Base-by-base conservation (phyloP, 1,139 yeast species). In the Candida smagusa region DNA sequence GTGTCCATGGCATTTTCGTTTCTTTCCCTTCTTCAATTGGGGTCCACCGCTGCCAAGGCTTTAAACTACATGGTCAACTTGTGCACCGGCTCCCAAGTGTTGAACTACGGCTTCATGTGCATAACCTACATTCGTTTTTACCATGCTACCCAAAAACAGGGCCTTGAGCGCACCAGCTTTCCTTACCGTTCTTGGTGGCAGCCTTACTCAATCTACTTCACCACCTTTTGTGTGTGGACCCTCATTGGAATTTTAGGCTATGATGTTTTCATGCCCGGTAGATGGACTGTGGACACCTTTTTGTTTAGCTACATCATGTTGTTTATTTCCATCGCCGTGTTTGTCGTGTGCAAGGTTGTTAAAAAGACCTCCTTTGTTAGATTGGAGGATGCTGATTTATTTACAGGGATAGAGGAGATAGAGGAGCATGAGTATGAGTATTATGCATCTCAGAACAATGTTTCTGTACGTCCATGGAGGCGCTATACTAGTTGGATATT, bases 41-140 rank as follows among this genome's bases (percentile, higher is more conserved):
- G 79, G 31, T 62, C 70, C 31, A 69, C 74, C 30, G 79, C 90
- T 29, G 74, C 79, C 12, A 77, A 73, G 12, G 95, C 84, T 11
- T 71, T 87, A 49, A 74, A 74, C 52, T 86, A 90, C 83, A 73
- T 87, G 58, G 81, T 85, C 38, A 81, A 79, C 50, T 65, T 87
- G 48, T 83, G 84, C 49, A 86, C 95, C 2, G 86, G 90, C 1
- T 82, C 90, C 2, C 92, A 85, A 59, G 65, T 86, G 48, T 76
- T 86, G 52, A 85, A 84, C 56, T 85, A 81, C 52, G 74, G 76
- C 31, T 70, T 79, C 46, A 79, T 87, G 71, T 65, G 79, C 41
- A 55, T 79, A 29, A 81, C 84, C 2, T 87, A 83, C 42, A 48
- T 66, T 38, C 55, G 61, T 44, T 87, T 86, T 61, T 74, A 77